phyloP scores from a whole-genome alignment of 306 rosid genomes.

The Acacia crassicarpa region DNA sequence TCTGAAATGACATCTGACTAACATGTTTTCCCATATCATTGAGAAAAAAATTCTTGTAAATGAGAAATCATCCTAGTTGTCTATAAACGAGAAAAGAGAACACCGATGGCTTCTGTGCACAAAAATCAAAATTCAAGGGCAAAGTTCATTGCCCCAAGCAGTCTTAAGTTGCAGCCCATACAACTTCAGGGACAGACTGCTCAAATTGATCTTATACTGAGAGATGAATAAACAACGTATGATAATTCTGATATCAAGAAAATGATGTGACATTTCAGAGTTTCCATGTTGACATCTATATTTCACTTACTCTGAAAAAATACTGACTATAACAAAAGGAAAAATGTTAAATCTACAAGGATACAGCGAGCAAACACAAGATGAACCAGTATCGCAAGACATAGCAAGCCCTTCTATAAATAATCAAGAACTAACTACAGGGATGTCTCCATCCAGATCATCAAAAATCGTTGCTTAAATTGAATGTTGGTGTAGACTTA shows the following conservation, averaged over 20 bases:
- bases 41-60: neutral
- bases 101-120: conserved; percentile 10
- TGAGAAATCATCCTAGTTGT: conserved; percentile 4
- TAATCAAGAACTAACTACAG: neutral
- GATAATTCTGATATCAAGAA: neutral
- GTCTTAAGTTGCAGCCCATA: neutral
- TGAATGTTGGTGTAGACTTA: neutral
- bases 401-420: neutral
- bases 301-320: neutral
- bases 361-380: neutral
- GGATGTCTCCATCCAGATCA: neutral
- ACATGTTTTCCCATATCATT: conserved; percentile 18
- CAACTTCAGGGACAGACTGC: neutral
- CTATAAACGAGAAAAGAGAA: neutral
- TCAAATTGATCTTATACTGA: neutral
- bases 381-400: neutral
- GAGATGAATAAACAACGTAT: neutral
- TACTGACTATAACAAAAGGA: neutral
- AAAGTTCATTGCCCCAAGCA: neutral
- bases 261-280: neutral
- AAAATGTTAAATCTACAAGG: neutral
- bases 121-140: neutral
- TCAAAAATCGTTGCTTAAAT: neutral
- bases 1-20: conserved; percentile 9
- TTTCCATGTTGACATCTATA: neutral